Base-by-base conservation (phyloP, 2,329 filamentous ascomycete genomes). In the Capronia americana region DNA sequence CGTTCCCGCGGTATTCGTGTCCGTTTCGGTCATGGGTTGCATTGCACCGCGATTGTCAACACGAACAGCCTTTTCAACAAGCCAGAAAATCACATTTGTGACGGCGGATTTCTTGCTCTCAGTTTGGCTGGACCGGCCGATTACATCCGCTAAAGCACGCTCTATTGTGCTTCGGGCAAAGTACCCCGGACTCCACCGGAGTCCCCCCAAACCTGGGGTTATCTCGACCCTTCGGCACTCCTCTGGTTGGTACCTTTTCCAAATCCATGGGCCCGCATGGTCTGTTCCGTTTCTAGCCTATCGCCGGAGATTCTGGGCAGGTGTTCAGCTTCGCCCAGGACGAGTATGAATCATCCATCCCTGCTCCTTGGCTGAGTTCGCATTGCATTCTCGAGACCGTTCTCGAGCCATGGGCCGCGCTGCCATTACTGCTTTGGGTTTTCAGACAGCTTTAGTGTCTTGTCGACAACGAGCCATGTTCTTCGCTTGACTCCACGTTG, bases 121-220 rank as follows among this genome's bases (percentile, higher is more conserved):
- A 34, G 14, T 20, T 53, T 53, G 58, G 58, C 58, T 61, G 58
- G 58, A 44, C 58, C 58, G 58, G 58, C 28, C 58, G 58, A 53
- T 61, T 23, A 54, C 58, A 2, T 26, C 24, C 20, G 38, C 58
- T 61, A 61, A 61, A 61, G 58, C 58, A 61, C 48, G 32, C 14
- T 51, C 58, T 61, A 61, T 51, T 26, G 32, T 61, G 23, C 46
- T 61, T 61, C 46, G 46, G 57, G 57, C 46, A 53, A 61, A 41
- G 28, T 53, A 61, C 58, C 58, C 58, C 58, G 46, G 58, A 61
- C 58, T 61, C 58, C 58, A 53, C 58, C 58, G 32, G 58, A 53
- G 46, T 5, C 6, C 14, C 14, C 48, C 30, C 58, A 61, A 53
- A 61, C 30, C 58, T 61, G 58, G 58, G 58, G 58, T 61, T 51